phyloP scores from a whole-genome alignment of 352 stramenopile genomes.

The Phytopythium kandeliae region DNA sequence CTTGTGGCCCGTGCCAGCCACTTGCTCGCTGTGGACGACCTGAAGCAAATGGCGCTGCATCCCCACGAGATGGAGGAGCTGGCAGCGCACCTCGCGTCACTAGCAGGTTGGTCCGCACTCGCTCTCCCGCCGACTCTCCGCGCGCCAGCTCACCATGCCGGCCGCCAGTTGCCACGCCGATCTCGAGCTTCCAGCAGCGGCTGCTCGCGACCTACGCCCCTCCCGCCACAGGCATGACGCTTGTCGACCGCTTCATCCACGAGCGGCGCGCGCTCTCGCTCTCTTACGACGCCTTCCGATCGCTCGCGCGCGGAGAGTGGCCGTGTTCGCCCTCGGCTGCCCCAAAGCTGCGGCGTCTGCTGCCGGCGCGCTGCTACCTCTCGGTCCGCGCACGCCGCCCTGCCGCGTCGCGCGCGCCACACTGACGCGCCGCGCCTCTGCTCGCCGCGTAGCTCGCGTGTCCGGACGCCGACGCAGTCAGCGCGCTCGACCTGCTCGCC shows the following conservation, averaged over 20 bases:
- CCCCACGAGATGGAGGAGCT: slow-evolving; percentile 12
- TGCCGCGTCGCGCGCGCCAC: not conserved
- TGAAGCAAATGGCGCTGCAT: slow-evolving; percentile 13
- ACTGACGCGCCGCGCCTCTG: not conserved
- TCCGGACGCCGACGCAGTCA: slow-evolving; percentile 26
- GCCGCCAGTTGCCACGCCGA: not conserved
- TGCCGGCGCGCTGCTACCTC: slow-evolving; percentile 30
- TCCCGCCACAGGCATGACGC: slow-evolving; percentile 16
- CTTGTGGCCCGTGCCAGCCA: not conserved
- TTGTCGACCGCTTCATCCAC: slow-evolving; percentile 30
- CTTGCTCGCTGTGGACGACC: not conserved
- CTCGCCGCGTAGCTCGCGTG: slow-evolving; percentile 3
- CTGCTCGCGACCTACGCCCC: slow-evolving; percentile 12
- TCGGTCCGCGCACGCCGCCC: slow-evolving; percentile 22
- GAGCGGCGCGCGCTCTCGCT: slow-evolving; percentile 26
- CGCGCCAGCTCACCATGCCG: not conserved
- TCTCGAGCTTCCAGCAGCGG: slow-evolving; percentile 9
- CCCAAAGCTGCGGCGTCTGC: slow-evolving; percentile 21
- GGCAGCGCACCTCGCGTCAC: slow-evolving; percentile 3
- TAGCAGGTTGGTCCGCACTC: not conserved
- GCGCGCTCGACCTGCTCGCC: slow-evolving; percentile 36
- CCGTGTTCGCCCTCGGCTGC: not conserved
- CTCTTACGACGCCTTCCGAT: slow-evolving; percentile 37
- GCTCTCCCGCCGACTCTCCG: slow-evolving; percentile 2
- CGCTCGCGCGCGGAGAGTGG: slow-evolving; percentile 13